phyloP scores from a whole-genome alignment of 257 asterid genomes.

The Solanum tarijense region DNA sequence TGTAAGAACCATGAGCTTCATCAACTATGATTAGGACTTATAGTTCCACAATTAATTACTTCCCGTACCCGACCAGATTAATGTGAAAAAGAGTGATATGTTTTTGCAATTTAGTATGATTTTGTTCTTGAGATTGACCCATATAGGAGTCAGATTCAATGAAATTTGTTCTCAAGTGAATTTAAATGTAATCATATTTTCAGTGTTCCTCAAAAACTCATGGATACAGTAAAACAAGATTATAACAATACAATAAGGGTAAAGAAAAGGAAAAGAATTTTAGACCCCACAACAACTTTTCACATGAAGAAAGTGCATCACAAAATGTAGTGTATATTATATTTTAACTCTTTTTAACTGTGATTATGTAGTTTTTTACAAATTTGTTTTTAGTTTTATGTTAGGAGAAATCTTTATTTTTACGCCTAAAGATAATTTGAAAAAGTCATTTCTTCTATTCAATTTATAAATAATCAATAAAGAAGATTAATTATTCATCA shows the following conservation, averaged over 20 bases:
- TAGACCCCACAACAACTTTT: background rate
- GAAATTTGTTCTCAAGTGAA: background rate
- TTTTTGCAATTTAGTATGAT: background rate
- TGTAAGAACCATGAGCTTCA: background rate
- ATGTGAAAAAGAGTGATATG: background rate
- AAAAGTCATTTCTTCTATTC: background rate
- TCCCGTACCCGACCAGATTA: background rate
- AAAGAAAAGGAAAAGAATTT: background rate
- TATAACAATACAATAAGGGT: background rate
- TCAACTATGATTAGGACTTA: background rate
- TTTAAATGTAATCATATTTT: background rate
- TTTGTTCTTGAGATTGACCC: background rate
- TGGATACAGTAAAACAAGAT: background rate
- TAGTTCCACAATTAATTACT: background rate
- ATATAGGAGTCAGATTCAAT: background rate
- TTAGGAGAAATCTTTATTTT: background rate
- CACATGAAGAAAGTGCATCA: background rate
- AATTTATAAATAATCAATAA: no score
- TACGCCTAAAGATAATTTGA: background rate
- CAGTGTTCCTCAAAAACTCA: background rate
- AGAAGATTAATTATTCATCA: background rate
- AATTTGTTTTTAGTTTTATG: background rate
- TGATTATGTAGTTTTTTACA: background rate
- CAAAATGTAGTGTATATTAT: background rate
- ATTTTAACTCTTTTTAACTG: background rate